These are phyloP conservation scores for Inga oerstediana DNA, from an alignment of 306 rosid species.

Conservation along the genomic window DNA sequence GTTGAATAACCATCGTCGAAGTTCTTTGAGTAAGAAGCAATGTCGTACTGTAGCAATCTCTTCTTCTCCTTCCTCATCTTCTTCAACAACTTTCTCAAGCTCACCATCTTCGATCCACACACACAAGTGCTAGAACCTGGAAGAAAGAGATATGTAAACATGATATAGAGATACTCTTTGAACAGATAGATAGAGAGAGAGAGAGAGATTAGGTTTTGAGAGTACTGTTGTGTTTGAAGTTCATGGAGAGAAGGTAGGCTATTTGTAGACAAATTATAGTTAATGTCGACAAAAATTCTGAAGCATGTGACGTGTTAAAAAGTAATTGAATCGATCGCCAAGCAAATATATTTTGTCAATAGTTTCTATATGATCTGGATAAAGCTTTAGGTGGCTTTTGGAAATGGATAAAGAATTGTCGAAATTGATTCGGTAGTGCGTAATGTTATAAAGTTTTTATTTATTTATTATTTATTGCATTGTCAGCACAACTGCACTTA, in stretches of 20 bases:
- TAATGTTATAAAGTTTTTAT: neutral
- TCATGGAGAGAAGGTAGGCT: neutral
- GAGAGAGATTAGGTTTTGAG: too few relatives aligned
- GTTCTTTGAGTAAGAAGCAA: slow-evolving; percentile 54
- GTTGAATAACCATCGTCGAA: slow-evolving; percentile 60
- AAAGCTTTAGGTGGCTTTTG: neutral
- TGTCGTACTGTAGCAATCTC: slow-evolving; percentile 57
- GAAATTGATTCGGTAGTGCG: neutral
- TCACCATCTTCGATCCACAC: slow-evolving; percentile 25
- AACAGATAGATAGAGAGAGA: too few relatives aligned
- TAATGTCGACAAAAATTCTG: neutral
- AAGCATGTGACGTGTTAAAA: neutral
- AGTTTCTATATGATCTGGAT: neutral
- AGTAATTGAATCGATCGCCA: neutral
- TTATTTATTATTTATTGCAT: neutral
- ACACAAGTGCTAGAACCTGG: neutral
- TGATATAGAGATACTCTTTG: too few relatives aligned
- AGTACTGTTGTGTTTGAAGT: neutral
- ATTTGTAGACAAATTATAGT: neutral
- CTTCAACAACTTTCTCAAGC: slow-evolving; percentile 56
- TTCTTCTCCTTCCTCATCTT: slow-evolving; percentile 54
- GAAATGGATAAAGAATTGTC: neutral
- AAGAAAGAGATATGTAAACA: too few relatives aligned
- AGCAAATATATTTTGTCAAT: neutral
- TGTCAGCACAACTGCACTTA: neutral